Base-by-base conservation (phyloP, 2,329 filamentous ascomycete genomes). In the Monosporascus sp. region DNA sequence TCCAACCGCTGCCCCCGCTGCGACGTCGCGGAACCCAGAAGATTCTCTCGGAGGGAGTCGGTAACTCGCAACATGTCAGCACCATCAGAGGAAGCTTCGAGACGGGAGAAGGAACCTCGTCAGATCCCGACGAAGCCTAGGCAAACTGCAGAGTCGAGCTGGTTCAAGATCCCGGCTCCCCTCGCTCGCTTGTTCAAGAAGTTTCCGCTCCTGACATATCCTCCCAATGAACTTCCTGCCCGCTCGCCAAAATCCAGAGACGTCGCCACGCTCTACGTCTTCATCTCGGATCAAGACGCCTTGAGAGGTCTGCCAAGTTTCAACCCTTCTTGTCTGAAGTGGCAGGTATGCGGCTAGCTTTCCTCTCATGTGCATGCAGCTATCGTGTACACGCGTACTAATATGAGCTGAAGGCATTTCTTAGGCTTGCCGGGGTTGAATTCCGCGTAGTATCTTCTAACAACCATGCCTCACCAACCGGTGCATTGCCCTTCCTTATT, bases 271-370 rank as follows among this genome's bases (percentile, higher is more conserved):
- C 76, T 99, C 8, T 91, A 91, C 69, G 77, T 96, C 52, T 97
- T 97, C 71, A 81, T 83, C 55, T 82, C 79, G 15, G 74, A 82
- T 1, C 73, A 79, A n/a, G 87, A 83, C 62, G 87, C 84, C 37
- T 68, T 70, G 52, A 66, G 66, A 39, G 84, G 84, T 5, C 72
- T 76, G 31, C 88, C 91, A 25, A 95, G 90, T 59, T 96, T 88
- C 73, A 97, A 97, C 68, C 94, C 94, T 11, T 84, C 85, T 54
- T 99, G 94, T 75, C 77, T 97, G 65, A 96, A 93, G 76, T 97
- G 91, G 91, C 94, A 97, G 88, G 90, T 93, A 63, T 60, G 83
- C 69, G 48, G 8, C 35, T 9, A 35, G 18, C 35, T 48, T 50
- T 51, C 38, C 31, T 22, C 22, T 15, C 47, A 25, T 50, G 49